Conservation (phyloP, 345 rosid species). For the Iberis pinnata region DNA sequence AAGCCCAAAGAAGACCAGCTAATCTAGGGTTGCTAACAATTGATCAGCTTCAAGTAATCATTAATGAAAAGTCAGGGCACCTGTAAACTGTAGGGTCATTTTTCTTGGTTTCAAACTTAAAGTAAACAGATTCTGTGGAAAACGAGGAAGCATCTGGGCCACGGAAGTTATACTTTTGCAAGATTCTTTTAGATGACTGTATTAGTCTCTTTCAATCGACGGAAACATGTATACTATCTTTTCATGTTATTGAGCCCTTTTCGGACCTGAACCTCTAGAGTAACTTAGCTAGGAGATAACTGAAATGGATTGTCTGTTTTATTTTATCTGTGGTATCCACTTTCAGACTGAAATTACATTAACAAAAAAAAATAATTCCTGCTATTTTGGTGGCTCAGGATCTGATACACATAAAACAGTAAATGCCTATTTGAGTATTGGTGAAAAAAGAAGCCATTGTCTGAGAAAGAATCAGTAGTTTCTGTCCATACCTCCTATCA, state of each 20-base stretch:
- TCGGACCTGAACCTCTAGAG: constrained; percentile 9
- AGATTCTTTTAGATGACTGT: constrained; percentile 12
- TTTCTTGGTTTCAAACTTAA: not conserved
- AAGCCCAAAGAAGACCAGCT: constrained; percentile 3
- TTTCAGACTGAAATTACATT: constrained; percentile 20
- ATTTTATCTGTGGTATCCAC: no score
- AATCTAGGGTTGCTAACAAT: constrained; percentile 12
- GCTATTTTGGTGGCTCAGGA: constrained; percentile 12
- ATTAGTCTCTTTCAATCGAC: not conserved
- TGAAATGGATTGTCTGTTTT: constrained; percentile 10
- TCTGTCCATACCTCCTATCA: constrained; percentile 21
- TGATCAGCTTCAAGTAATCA: constrained; percentile 12
- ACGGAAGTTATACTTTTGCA: constrained; percentile 3
- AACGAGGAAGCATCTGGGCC: constrained; percentile 9
- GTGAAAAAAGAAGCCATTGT: constrained; percentile 21
- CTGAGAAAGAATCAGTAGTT: constrained; percentile 24
- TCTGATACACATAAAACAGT: constrained; percentile 13
- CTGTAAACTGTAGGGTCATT: constrained; percentile 1
- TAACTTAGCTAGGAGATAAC: constrained; percentile 14
- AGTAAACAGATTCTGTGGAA: constrained; percentile 8
- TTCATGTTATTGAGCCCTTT: constrained; percentile 9
- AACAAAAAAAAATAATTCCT: constrained; percentile 5
- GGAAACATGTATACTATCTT: constrained; percentile 6
- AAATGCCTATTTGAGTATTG: constrained; percentile 14
- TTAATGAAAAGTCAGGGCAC: not conserved